Evolutionary conservation across 139 green algal genomes (phyloP).

Genomic region (Closterium sp.): DNA sequence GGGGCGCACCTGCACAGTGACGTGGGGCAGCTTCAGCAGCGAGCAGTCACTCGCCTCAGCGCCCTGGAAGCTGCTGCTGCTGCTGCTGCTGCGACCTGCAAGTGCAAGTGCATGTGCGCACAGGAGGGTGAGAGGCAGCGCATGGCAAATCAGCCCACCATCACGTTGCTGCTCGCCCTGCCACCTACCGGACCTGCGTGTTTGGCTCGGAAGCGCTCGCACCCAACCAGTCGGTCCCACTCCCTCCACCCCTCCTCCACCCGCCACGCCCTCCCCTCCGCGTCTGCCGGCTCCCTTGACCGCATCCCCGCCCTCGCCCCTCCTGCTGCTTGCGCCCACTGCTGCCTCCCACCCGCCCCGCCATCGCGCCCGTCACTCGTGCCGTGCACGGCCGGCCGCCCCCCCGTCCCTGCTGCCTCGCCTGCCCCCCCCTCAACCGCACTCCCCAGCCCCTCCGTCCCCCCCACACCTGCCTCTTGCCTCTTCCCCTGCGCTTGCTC

Average conservation of each 20-base stretch:
- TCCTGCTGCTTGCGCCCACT: background rate
- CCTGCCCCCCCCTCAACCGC: background rate
- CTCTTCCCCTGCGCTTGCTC: background rate
- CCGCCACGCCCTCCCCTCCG: background rate
- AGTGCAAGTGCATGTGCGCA: too few species aligned
- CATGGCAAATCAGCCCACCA: background rate
- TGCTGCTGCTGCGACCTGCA: background rate
- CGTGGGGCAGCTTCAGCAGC: background rate
- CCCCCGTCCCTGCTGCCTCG: background rate
- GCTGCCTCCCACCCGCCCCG: background rate
- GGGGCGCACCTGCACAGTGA: too few species aligned
- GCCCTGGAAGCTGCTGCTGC: background rate
- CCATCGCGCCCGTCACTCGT: background rate
- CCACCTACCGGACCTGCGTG: background rate
- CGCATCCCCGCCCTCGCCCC: background rate
- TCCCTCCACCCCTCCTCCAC: background rate
- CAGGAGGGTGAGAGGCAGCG: background rate
- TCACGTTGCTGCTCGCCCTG: background rate
- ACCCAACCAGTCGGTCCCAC: background rate
- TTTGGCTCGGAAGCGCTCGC: background rate
- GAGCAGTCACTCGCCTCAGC: background rate
- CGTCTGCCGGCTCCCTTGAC: background rate
- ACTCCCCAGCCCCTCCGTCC: background rate
- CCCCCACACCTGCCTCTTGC: background rate
- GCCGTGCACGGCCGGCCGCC: background rate